Evolutionary conservation across 2,329 filamentous ascomycete species (phyloP).

Genomic region (Alternaria brassicicola): DNA sequence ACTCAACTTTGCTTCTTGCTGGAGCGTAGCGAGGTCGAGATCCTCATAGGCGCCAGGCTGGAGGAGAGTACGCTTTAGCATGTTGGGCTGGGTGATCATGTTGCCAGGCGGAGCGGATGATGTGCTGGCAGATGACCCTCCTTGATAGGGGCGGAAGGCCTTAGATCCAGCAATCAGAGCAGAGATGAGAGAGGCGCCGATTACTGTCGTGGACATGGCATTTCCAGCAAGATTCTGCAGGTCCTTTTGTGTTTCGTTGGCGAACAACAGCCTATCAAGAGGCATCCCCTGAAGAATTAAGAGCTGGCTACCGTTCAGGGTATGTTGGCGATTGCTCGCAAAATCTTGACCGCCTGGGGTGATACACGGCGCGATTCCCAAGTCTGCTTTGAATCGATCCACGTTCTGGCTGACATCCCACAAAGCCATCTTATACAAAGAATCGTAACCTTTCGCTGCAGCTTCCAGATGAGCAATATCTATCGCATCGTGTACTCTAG

Average conservation of each 20-base stretch:
- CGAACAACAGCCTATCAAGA: conserved; percentile 66
- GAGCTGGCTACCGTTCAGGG: conserved; percentile 67
- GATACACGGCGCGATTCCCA: conserved; percentile 69
- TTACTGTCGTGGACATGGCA: conserved; percentile 77
- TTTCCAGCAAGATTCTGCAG: conserved; percentile 77
- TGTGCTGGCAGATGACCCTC: neutral
- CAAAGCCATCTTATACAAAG: conserved; percentile 59
- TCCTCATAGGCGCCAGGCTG: neutral
- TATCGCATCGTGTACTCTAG: conserved; percentile 69
- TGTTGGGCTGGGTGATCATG: neutral
- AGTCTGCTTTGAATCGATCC: conserved; percentile 61
- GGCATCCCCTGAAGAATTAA: conserved; percentile 73
- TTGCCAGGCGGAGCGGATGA: neutral
- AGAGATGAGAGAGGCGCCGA: conserved; percentile 67
- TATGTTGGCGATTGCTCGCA: conserved; percentile 64
- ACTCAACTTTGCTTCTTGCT: conserved; percentile 42
- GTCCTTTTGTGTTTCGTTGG: conserved; percentile 62
- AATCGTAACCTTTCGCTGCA: conserved; percentile 60
- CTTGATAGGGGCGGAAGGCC: conserved; percentile 4
- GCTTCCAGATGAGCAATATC: conserved; percentile 66
- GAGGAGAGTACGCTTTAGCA: neutral
- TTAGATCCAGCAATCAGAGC: conserved; percentile 56
- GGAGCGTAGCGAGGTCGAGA: conserved; percentile 21
- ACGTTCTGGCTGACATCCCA: conserved; percentile 77
- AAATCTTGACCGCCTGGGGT: conserved; percentile 70